Evolutionary conservation across 148 eudicot genomes (phyloP), one percentile per base, ranked within the genome.

Genomic region (Persicaria maculosa): DNA sequence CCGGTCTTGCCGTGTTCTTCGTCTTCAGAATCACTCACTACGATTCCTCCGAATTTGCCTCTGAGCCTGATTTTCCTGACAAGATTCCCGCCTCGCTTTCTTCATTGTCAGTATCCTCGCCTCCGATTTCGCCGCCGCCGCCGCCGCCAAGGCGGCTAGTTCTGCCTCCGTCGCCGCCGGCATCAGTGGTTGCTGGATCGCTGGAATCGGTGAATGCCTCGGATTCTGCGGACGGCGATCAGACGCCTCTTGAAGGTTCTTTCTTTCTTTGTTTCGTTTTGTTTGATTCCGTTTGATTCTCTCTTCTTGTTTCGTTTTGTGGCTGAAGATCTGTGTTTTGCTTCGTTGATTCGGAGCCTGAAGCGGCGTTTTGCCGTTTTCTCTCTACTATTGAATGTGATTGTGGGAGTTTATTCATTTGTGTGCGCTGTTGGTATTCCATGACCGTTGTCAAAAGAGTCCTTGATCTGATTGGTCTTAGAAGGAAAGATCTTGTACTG

Each of bases 1-100:
- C 84, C 46, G 74, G 83, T 22, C 79, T 88, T 46, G 81, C 87
- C 4, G 70, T 83, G 4, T 76, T 67, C 47, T 73, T 88, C 74
- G 72, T 78, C 70, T 59, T 88, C 45, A 52, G 83, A 45, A 71
- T 86, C 11, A 83, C 86, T 43, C 69, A 79, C 68, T 72, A 77
- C 17, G 73, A 64, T 68, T 68, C 83, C 14, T 6, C 74, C 77
- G 80, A 25, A 6, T 82, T 83, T 68, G 68, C 79, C 20, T 54
- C 77, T 17, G 76, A 77, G 65, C 47, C 9, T 36, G 45, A 43
- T 11, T 55, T 65, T 36, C 9, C 77, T 25, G 17, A 25, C 59
- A 47, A 40, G 11, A 31, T 46, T 47, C 17, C 25, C 7, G 47
- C 58, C 72, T 31, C 58, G 2, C 17, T 25, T 0, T 47, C 53